Percentiles rank a stretch among this genome's conserved stretches.
phyloP scores from a whole-genome alignment of 805 yeast genomes.

The Candida michaelii region DNA sequence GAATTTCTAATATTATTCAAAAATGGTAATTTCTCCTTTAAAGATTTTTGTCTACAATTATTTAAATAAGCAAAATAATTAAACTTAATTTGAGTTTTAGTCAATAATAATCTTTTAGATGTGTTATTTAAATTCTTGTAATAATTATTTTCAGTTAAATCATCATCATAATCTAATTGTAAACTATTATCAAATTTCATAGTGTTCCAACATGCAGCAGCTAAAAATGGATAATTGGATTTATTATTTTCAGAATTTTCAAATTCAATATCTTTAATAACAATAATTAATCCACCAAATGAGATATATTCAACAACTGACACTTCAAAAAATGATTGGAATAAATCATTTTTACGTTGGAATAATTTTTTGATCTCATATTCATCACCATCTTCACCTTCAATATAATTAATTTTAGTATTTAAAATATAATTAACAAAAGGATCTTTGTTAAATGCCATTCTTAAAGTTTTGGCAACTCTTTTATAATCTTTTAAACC shows the following conservation, averaged over 20 bases:
- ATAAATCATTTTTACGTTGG: conserved; percentile 29
- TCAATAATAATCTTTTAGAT: neutral
- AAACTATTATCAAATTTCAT: conserved; percentile 17
- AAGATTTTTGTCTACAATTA: conserved; percentile 50
- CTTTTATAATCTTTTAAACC: conserved; percentile 49
- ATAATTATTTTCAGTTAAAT: conserved; percentile 4
- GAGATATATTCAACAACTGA: conserved; percentile 51
- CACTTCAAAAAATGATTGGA: conserved; percentile 53
- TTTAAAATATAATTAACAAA: conserved; percentile 51
- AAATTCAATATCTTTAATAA: conserved; percentile 48
- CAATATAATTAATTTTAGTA: conserved; percentile 32
- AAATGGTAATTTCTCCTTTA: conserved; percentile 49
- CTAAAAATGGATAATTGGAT: conserved; percentile 44
- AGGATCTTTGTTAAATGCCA: conserved; percentile 56
- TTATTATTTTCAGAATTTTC: conserved; percentile 24
- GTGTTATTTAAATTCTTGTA: conserved; percentile 5
- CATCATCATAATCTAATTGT: conserved; percentile 12
- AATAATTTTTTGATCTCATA: conserved; percentile 31
- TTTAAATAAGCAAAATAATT: conserved; percentile 30
- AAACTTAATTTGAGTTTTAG: conserved; percentile 26
- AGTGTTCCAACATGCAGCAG: conserved; percentile 51
- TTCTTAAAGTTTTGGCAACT: conserved; percentile 53
- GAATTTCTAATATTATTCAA: conserved; percentile 44
- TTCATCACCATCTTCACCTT: conserved; percentile 9
- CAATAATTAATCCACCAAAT: conserved; percentile 50